These are phyloP conservation scores for Stylonectria norvegica DNA, from an alignment of 2,329 filamentous ascomycete genomes.

Conservation along the genomic window DNA sequence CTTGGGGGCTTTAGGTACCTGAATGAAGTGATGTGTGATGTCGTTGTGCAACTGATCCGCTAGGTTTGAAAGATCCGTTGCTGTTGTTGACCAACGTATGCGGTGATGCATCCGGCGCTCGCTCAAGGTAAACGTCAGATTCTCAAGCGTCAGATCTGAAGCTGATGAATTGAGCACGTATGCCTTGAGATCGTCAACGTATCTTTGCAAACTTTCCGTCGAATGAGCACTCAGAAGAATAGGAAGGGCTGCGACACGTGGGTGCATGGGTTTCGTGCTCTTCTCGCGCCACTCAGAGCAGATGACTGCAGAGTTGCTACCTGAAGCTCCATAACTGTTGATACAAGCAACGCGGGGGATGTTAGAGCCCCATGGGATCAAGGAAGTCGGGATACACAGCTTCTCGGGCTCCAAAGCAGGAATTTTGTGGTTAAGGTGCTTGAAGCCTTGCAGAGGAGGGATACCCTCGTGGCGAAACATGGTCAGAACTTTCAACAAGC, in stretches of 20 bases:
- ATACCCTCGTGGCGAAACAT: conserved; percentile 28
- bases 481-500: conserved; percentile 30
- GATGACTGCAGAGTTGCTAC: conserved; percentile 31
- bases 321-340: conserved; percentile 37
- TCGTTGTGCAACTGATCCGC: too few species aligned
- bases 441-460: conserved; percentile 26
- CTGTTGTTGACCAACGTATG: conserved; percentile 11
- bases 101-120: conserved; percentile 16
- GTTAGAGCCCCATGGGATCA: conserved; percentile 16
- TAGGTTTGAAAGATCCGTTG: too few species aligned
- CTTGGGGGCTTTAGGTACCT: conserved; percentile 10
- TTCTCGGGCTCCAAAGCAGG: conserved; percentile 10
- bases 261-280: background rate
- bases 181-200: conserved; percentile 3
- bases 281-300: conserved; percentile 12
- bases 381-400: conserved; percentile 7
- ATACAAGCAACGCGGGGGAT: conserved; percentile 24
- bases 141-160: conserved; percentile 4
- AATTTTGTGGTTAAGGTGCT: conserved; percentile 29
- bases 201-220: conserved; percentile 7
- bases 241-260: background rate
- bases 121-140: conserved; percentile 14
- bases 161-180: conserved; percentile 4
- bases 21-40: conserved; percentile 2
- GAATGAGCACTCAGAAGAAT: conserved; percentile 14